Conservation (phyloP, 352 stramenopile species). For the Phytophthora ohioensis region DNA sequence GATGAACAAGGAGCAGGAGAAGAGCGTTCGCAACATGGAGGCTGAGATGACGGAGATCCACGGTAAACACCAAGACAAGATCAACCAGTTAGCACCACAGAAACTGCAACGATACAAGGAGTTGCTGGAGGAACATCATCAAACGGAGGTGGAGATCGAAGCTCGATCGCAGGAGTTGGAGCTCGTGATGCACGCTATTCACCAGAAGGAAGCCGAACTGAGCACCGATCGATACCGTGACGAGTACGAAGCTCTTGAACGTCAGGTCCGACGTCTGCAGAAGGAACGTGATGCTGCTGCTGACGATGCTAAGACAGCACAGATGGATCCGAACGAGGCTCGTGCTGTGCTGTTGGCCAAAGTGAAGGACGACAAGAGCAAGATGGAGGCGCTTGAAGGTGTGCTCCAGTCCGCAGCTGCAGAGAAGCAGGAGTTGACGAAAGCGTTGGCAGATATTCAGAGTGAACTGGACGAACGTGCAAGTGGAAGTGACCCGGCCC, state of each 20-base stretch:
- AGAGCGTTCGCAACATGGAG: constrained; percentile 71
- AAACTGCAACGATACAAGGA: constrained; percentile 87
- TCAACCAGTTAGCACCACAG: constrained; percentile 89
- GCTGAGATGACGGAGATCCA: constrained; percentile 84
- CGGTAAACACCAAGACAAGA: constrained; percentile 84
- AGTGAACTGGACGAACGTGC: constrained; percentile 72
- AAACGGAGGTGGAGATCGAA: constrained; percentile 83
- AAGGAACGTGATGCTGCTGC: constrained; percentile 83
- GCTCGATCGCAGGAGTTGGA: constrained; percentile 71
- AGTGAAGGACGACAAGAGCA: constrained; percentile 89
- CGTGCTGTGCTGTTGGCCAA: constrained; percentile 83
- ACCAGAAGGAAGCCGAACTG: constrained; percentile 80
- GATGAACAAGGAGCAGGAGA: constrained; percentile 86
- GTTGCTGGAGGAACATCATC: constrained; percentile 74
- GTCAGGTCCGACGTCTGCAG: constrained; percentile 69
- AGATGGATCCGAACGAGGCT: constrained; percentile 92
- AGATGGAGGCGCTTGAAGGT: constrained; percentile 80
- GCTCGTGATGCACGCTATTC: constrained; percentile 76
- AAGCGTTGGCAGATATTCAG: constrained; percentile 62
- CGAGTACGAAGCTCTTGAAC: constrained; percentile 80
- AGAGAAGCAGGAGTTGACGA: constrained; percentile 67
- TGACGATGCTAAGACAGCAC: constrained; percentile 84
- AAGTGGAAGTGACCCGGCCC: constrained; percentile 71
- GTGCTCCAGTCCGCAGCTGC: constrained; percentile 58
- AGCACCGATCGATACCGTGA: constrained; percentile 76